Evolutionary conservation across 805 yeast species (phyloP), one percentile per base, ranked within the genome.

Genomic region (Spathaspora arborariae): DNA sequence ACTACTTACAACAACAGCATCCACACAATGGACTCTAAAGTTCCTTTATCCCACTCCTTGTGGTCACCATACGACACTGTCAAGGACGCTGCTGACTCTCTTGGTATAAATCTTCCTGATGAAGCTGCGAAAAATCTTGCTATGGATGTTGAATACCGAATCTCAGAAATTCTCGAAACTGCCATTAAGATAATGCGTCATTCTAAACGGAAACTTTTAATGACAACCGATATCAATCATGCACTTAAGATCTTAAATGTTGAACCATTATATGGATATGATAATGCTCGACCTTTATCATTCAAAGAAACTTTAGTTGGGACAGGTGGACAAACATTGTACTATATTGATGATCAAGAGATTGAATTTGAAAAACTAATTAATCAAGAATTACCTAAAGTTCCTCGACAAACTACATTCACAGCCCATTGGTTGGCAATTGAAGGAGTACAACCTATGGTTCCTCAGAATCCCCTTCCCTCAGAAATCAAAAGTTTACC

Each of bases 1-100:
- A n/a, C n/a, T n/a, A n/a, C n/a, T n/a, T n/a, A n/a, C 18, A 30
- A 8, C 18, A 30, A 15, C 35, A 30, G 35, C n/a, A 30, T 10
- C 10, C n/a, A 30, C 16, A 30, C n/a, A 5, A 67, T 67, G 72
- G 70, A 67, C 35, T 55, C 70, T 4, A 76, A 77, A 52, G 68
- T 81, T 27, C 87, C 88, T 6, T 68, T 79, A 27, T 89, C 97
- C 1, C 95, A 89, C 64, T 88, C 97, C 1, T 75, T 94, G 49
- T 92, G 98, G 99, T 91, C 98, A 8, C 97, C 98, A 6, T 84
- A 87, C 49, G 98, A 94, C 64, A 94, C 99, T 0, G 97, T 95
- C 22, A 86, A 84, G 58, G 99, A 94, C 71, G 96, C 88, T 13
- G 96, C 97, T 0, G 99, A 94, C 61, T 79, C 89, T 2, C 72